Conservation (phyloP, 1,139 yeast species). For the Magnusiomyces fungicola region DNA sequence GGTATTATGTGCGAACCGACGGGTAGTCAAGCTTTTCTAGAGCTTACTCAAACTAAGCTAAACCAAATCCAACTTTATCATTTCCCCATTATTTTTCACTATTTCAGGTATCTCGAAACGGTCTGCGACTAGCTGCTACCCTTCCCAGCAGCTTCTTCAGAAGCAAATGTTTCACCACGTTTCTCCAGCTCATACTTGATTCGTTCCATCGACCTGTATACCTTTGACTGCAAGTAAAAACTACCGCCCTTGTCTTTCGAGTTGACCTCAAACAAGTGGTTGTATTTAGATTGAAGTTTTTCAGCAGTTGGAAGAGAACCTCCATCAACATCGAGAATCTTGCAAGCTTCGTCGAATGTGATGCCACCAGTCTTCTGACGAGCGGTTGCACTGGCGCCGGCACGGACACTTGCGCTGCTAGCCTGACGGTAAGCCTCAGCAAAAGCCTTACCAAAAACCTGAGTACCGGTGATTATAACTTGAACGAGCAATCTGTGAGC, state of each 20-base stretch:
- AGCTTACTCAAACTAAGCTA: no score
- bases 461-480: slow-evolving; percentile 89
- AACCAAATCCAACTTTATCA: no score
- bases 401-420: slow-evolving; percentile 73
- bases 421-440: slow-evolving; percentile 98
- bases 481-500: slow-evolving; percentile 89
- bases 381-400: slow-evolving; percentile 52
- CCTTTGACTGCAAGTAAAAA: slow-evolving; percentile 86
- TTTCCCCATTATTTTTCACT: no score
- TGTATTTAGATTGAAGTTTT: slow-evolving; percentile 65
- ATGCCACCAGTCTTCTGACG: slow-evolving; percentile 69
- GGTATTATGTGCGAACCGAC: no score
- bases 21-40: no score
- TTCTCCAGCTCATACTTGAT: slow-evolving; percentile 44
- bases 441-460: slow-evolving; percentile 92
- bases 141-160: no score
- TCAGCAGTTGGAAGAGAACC: slow-evolving; percentile 35
- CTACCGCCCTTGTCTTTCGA: slow-evolving; percentile 92
- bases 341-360: slow-evolving; percentile 81
- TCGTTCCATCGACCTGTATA: slow-evolving; percentile 74
- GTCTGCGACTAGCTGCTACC: no score
- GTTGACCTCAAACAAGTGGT: slow-evolving; percentile 79
- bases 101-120: no score
- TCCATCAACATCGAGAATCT: slow-evolving; percentile 72
- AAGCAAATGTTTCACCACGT: slow-evolving; percentile 8